Evolutionary conservation across 108 stramenopile species (phyloP).

Genomic region (Seminavis robusta): DNA sequence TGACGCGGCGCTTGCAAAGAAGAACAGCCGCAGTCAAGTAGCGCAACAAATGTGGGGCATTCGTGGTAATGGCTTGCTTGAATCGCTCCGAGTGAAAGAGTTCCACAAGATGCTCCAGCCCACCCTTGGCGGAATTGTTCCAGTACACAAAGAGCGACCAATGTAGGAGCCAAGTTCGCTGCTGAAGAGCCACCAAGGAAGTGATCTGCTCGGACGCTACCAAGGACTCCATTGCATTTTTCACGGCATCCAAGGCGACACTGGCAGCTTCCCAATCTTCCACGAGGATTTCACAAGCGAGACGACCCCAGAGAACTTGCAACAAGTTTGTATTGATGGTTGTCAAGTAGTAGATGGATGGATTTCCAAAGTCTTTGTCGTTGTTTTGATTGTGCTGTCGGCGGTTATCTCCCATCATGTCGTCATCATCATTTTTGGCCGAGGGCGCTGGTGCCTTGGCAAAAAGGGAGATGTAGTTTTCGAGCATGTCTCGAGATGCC

Average conservation of each 20-base stretch:
- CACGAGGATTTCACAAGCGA: conserved; percentile 89
- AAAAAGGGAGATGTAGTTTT: conserved; percentile 80
- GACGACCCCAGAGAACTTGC: conserved; percentile 89
- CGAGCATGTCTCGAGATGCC: conserved; percentile 72
- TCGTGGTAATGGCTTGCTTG: conserved; percentile 97
- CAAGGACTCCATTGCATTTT: conserved; percentile 74
- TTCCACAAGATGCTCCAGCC: conserved; percentile 85
- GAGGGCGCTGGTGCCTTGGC: conserved; percentile 53
- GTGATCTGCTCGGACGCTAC: conserved; percentile 54
- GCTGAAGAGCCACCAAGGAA: conserved; percentile 88
- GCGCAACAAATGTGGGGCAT: conserved; percentile 96
- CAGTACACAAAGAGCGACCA: conserved; percentile 99
- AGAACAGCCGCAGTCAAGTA: conserved; percentile 97
- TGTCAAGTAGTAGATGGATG: conserved; percentile 78
- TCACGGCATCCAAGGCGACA: conserved; percentile 80
- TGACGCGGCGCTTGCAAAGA: conserved; percentile 85
- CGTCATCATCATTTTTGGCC: conserved; percentile 54
- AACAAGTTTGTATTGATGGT: conserved; percentile 58
- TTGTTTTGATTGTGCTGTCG: conserved; percentile 28
- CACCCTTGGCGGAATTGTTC: conserved; percentile 86
- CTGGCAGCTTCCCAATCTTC: conserved; percentile 88
- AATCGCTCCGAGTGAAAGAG: conserved; percentile 83
- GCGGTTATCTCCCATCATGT: conserved; percentile 22
- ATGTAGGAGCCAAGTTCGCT: conserved; percentile 97
- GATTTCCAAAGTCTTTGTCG: conserved; percentile 63